These are phyloP conservation scores for Carallia pectinifolia DNA, from an alignment of 345 rosid species.

Conservation along the genomic window DNA sequence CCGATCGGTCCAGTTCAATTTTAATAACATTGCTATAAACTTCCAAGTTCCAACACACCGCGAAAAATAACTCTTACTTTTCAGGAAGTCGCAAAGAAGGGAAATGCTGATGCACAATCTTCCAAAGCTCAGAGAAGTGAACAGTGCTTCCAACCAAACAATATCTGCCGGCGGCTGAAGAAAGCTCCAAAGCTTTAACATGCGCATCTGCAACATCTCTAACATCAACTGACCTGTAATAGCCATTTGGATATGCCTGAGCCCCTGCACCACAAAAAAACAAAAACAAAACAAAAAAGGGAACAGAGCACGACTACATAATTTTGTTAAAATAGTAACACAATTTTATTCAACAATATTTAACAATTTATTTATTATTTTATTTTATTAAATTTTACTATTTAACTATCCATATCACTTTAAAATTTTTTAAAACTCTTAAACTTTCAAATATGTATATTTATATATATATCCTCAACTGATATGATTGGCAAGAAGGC, in stretches of 20 bases:
- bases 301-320: no score
- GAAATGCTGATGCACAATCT: conserved; percentile 3
- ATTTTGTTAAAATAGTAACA: no score
- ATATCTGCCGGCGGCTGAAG: conserved; percentile 18
- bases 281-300: no score
- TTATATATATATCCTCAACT: no score
- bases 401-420: no score
- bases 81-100: conserved; percentile 8
- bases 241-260: neutral
- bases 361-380: no score
- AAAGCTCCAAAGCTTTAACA: conserved; percentile 12
- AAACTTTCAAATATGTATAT: no score
- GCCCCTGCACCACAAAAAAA: neutral
- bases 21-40: no score
- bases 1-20: no score
- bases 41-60: neutral
- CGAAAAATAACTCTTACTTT: neutral
- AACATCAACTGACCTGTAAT: neutral
- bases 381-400: no score
- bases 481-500: no score
- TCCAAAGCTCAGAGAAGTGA: conserved; percentile 2
- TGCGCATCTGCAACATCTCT: conserved; percentile 13
- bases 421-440: no score
- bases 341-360: neutral
- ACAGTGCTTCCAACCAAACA: neutral